Evolutionary conservation across 495 filamentous ascomycete species (phyloP).

Genomic region (Lasiosphaeriaceae sp.): DNA sequence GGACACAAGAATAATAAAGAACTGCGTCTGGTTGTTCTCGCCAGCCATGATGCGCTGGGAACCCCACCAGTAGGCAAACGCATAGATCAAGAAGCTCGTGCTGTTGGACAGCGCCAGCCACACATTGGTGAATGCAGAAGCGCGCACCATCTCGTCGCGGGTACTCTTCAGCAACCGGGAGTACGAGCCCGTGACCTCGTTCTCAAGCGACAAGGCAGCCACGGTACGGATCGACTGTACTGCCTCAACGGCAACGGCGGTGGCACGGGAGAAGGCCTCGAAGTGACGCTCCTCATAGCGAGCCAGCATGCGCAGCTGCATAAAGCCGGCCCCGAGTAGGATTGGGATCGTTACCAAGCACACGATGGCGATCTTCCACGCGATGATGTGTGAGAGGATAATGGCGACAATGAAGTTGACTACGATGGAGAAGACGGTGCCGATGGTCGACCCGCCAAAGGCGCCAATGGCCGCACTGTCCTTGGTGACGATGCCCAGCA

Average conservation of each 20-base stretch:
- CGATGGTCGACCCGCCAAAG: slow-evolving; percentile 71
- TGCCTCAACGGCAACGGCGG: slow-evolving; percentile 78
- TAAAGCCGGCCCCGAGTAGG: slow-evolving; percentile 71
- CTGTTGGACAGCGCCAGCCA: slow-evolving; percentile 75
- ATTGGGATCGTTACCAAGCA: slow-evolving; percentile 72
- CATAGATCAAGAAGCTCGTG: slow-evolving; percentile 71
- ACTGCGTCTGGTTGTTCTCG: slow-evolving; percentile 66
- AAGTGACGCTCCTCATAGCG: slow-evolving; percentile 67
- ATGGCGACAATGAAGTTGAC: slow-evolving; percentile 67
- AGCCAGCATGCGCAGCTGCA: slow-evolving; percentile 63
- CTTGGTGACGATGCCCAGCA: slow-evolving; percentile 75
- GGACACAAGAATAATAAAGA: slow-evolving; percentile 70
- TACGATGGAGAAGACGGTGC: slow-evolving; percentile 66
- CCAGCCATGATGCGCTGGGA: slow-evolving; percentile 63
- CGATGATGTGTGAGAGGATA: slow-evolving; percentile 59
- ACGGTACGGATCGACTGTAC: slow-evolving; percentile 83
- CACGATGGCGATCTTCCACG: slow-evolving; percentile 87
- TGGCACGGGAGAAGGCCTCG: slow-evolving; percentile 63
- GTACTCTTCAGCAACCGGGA: slow-evolving; percentile 6
- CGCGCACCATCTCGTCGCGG: slow-evolving; percentile 14
- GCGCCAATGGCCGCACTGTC: slow-evolving; percentile 75
- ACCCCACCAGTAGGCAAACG: slow-evolving; percentile 73
- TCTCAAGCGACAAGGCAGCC: slow-evolving; percentile 54
- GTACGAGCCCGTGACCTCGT: slow-evolving; percentile 72
- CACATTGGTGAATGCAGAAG: slow-evolving; percentile 11